phyloP scores from a whole-genome alignment of 495 filamentous ascomycete species.

The Trypethelium eluteriae region DNA sequence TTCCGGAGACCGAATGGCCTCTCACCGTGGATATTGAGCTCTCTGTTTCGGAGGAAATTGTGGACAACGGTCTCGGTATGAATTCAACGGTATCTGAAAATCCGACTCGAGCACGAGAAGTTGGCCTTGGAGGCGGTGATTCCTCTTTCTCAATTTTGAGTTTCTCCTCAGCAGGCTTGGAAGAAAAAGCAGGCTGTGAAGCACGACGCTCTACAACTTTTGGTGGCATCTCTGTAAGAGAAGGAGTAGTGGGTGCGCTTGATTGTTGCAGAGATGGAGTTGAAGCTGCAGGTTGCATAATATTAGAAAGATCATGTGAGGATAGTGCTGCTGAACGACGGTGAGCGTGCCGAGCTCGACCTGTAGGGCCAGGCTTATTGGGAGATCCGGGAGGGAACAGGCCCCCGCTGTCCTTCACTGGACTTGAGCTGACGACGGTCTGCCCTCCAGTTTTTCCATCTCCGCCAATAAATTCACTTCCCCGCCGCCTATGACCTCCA shows the following conservation, averaged over 20 bases:
- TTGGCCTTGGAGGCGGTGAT: conserved; percentile 27
- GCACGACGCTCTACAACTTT: not conserved
- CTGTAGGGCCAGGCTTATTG: conserved; percentile 40
- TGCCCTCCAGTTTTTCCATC: conserved; percentile 54
- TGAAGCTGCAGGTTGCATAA: conserved; percentile 53
- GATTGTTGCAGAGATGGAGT: conserved; percentile 43
- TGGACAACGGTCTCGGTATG: conserved; percentile 64
- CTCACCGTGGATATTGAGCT: conserved; percentile 55
- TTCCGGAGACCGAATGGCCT: conserved; percentile 56
- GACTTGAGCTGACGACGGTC: conserved; percentile 53
- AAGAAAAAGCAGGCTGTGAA: conserved; percentile 2
- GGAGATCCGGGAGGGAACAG: conserved; percentile 43
- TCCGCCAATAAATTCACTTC: conserved; percentile 72
- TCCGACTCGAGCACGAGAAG: conserved; percentile 48
- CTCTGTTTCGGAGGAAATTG: conserved; percentile 66
- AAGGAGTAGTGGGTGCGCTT: conserved; percentile 62
- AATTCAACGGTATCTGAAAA: conserved; percentile 57
- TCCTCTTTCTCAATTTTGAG: not conserved
- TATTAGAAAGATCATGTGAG: conserved; percentile 68
- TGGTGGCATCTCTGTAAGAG: not conserved
- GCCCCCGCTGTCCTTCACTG: conserved; percentile 54
- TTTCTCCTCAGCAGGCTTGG: conserved; percentile 13
- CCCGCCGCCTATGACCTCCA: conserved; percentile 60
- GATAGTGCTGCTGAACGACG: conserved; percentile 81
- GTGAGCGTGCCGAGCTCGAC: conserved; percentile 68